Conservation (phyloP, 225 moss, liverwort and hornwort species). For the Bryum argenteum region DNA sequence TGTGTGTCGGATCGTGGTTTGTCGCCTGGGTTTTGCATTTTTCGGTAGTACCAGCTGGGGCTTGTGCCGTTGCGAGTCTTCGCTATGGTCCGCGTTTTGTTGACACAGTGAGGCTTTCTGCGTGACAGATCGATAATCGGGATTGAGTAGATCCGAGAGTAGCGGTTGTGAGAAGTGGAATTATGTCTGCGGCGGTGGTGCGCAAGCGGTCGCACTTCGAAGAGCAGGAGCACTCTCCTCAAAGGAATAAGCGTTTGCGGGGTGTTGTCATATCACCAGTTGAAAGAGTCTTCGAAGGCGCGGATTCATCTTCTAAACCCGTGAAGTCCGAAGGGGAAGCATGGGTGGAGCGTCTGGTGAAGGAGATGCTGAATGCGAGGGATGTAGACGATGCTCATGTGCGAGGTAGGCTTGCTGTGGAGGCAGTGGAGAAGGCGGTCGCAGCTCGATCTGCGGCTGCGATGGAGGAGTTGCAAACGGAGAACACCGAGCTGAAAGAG, state of each 20-base stretch:
- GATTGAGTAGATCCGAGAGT: neutral
- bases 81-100: neutral
- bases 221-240: conserved; percentile 77
- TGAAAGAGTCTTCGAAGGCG: neutral
- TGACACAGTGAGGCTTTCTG: neutral
- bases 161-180: conserved; percentile 27
- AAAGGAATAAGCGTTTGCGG: conserved; percentile 69
- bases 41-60: neutral
- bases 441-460: conserved; percentile 47
- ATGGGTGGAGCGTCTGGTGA: conserved; percentile 76
- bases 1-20: neutral
- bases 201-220: conserved; percentile 89
- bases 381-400: conserved; percentile 70
- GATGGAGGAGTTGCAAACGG: conserved; percentile 60
- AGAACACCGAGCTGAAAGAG: conserved; percentile 58
- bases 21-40: neutral
- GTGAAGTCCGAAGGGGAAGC: conserved; percentile 56
- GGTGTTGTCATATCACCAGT: conserved; percentile 59
- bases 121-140: no score
- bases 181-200: conserved; percentile 81
- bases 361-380: conserved; percentile 69
- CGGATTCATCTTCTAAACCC: conserved; percentile 24
- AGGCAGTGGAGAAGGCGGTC: conserved; percentile 70
- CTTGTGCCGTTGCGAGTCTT: neutral
- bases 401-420: conserved; percentile 62